Conservation (phyloP, 2,329 filamentous ascomycete species). For the Venturia carpophila region DNA sequence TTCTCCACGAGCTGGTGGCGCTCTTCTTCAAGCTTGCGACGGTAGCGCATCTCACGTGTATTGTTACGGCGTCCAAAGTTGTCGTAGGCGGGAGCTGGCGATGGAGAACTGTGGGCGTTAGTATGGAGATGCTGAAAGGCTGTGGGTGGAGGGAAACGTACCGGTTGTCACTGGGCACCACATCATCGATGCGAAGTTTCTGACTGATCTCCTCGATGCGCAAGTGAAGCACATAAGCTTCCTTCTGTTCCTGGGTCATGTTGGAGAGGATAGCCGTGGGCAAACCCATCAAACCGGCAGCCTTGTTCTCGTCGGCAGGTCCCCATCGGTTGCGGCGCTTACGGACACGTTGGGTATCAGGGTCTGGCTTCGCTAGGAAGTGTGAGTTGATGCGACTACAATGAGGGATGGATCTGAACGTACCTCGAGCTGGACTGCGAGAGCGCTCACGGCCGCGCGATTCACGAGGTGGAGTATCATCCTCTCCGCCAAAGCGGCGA, state of each 20-base stretch:
- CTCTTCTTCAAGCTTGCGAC: constrained; percentile 96
- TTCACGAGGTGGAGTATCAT: constrained; percentile 40
- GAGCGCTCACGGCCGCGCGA: constrained; percentile 64
- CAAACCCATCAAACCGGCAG: constrained; percentile 92
- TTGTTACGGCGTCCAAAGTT: constrained; percentile 99
- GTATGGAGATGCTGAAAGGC: constrained; percentile 20
- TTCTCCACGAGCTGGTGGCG: constrained; percentile 98
- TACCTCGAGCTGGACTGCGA: constrained; percentile 79
- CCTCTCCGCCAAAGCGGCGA: constrained; percentile 68
- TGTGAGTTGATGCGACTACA: not conserved
- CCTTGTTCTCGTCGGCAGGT: constrained; percentile 96
- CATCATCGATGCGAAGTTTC: constrained; percentile 98
- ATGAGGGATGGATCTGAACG: constrained; percentile 25
- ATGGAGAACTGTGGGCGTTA: constrained; percentile 65
- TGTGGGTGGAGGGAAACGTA: constrained; percentile 40
- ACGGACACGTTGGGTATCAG: constrained; percentile 75
- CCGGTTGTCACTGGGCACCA: constrained; percentile 94
- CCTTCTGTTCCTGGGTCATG: constrained; percentile 97
- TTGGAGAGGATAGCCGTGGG: constrained; percentile 93
- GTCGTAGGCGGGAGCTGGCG: constrained; percentile 93
- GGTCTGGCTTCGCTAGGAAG: constrained; percentile 28
- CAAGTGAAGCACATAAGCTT: constrained; percentile 91
- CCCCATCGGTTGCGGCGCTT: constrained; percentile 99
- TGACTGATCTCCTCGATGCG: constrained; percentile 99
- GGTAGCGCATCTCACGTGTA: constrained; percentile 95